Conservation (phyloP, 2,329 filamentous ascomycete species). For the Neofusicoccum umdonicola region DNA sequence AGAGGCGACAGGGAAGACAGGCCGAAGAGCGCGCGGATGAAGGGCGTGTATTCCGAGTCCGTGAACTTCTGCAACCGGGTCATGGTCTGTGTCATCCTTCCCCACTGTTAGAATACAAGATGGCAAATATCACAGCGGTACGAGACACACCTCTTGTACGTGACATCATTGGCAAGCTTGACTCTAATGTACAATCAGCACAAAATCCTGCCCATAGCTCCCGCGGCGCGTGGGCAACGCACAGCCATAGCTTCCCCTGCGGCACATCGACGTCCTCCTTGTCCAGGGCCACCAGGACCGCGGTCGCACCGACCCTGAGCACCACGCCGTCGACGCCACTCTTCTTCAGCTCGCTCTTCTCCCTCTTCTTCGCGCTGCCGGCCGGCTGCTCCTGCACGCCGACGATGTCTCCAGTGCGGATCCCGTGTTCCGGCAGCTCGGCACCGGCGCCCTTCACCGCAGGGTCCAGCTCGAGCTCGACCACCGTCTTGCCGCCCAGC, state of each 20-base stretch:
- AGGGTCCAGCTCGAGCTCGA: conserved; percentile 75
- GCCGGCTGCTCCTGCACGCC: conserved; percentile 71
- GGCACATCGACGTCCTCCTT: conserved; percentile 59
- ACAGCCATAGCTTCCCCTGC: conserved; percentile 61
- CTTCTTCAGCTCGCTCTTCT: conserved; percentile 67
- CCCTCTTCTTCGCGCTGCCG: conserved; percentile 67
- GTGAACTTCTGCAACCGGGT: conserved; percentile 55
- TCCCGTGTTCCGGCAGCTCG: conserved; percentile 70
- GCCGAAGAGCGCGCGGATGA: conserved; percentile 62
- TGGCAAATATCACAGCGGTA: background rate
- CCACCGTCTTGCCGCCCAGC: conserved; percentile 82
- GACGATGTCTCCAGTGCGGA: conserved; percentile 76
- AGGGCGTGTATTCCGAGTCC: conserved; percentile 55
- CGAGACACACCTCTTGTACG: conserved; percentile 55
- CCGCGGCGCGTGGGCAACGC: conserved; percentile 34
- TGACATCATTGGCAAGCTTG: conserved; percentile 66
- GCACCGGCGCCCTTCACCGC: conserved; percentile 56
- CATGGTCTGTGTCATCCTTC: conserved; percentile 64
- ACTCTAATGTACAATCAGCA: conserved; percentile 50
- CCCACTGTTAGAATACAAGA: conserved; percentile 12
- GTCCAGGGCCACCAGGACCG: conserved; percentile 67
- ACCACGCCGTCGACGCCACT: conserved; percentile 70
- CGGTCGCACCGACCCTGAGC: conserved; percentile 58
- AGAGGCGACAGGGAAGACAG: conserved; percentile 54
- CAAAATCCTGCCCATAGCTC: background rate